phyloP scores from a whole-genome alignment of 2,329 filamentous ascomycete species.

The Aspergillus awamori region DNA sequence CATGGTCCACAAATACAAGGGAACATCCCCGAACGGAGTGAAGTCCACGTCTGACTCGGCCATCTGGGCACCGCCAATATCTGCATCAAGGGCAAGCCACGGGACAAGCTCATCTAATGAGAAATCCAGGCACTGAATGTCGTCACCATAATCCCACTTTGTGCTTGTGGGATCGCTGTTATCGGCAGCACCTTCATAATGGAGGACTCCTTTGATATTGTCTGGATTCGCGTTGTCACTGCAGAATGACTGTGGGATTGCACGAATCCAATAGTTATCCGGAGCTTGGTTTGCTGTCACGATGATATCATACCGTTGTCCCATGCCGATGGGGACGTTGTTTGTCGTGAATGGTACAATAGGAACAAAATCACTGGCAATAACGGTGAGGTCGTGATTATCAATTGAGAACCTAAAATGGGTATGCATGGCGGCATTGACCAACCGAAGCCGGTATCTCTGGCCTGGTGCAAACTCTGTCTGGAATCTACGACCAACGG shows the following conservation, averaged over 20 bases:
- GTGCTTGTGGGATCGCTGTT: conserved; percentile 24
- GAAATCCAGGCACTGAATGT: conserved; percentile 14
- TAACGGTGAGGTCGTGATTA: conserved; percentile 60
- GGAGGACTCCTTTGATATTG: conserved; percentile 56
- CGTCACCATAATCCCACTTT: conserved; percentile 30
- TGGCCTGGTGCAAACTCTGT: conserved; percentile 50
- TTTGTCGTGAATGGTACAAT: conserved; percentile 58
- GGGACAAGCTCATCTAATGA: conserved; percentile 1
- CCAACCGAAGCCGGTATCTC: conserved; percentile 31
- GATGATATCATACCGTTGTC: conserved; percentile 45
- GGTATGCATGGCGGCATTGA: conserved; percentile 32
- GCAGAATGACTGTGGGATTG: conserved; percentile 49
- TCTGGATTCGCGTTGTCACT: conserved; percentile 43
- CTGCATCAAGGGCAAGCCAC: conserved; percentile 1
- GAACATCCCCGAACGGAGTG: neutral
- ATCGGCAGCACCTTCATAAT: conserved; percentile 17
- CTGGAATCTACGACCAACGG: conserved; percentile 43
- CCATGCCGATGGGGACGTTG: conserved; percentile 50
- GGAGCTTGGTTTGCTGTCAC: conserved; percentile 31
- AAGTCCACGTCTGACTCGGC: neutral
- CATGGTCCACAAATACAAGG: conserved; percentile 2
- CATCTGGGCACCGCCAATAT: neutral
- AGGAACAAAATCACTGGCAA: conserved; percentile 62
- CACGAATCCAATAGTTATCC: conserved; percentile 46
- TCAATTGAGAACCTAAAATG: conserved; percentile 51